phyloP scores from a whole-genome alignment of 495 filamentous ascomycete species.

The Paragyromitra xinjiangensis region DNA sequence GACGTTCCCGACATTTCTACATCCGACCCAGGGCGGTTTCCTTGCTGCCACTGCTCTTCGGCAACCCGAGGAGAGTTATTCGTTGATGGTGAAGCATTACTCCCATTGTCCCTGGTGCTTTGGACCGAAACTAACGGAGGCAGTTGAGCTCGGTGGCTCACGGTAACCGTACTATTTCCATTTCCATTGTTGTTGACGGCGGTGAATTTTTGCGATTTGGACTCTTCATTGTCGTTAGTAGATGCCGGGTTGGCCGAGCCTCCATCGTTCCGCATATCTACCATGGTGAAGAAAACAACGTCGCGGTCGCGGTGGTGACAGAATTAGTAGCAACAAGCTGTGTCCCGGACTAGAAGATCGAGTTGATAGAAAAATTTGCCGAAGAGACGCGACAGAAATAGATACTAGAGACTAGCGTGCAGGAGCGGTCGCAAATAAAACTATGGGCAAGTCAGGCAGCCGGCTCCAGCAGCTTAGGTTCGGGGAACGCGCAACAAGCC shows the following conservation, averaged over 20 bases:
- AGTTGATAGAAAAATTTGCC: slow-evolving; percentile 1
- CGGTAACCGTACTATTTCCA: slow-evolving; percentile 4
- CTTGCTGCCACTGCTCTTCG: slow-evolving; percentile 49
- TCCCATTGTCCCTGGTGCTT: slow-evolving; percentile 23
- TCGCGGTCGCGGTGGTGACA: slow-evolving; percentile 37
- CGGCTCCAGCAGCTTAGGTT: slow-evolving; percentile 37
- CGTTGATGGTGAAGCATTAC: slow-evolving; percentile 46
- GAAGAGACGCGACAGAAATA: slow-evolving; percentile 42
- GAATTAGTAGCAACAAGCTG: slow-evolving; percentile 22
- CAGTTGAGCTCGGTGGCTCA: slow-evolving; percentile 46
- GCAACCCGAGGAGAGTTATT: slow-evolving; percentile 34
- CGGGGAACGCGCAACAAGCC: slow-evolving; percentile 33
- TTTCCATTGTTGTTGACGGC: slow-evolving; percentile 50
- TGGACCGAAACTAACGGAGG: slow-evolving; percentile 35
- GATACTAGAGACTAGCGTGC: slow-evolving; percentile 42
- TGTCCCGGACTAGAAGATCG: slow-evolving; percentile 2
- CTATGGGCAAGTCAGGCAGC: slow-evolving; percentile 35
- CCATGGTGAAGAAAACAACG: slow-evolving; percentile 45
- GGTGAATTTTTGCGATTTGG: slow-evolving; percentile 50
- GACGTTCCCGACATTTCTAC: slow-evolving; percentile 47
- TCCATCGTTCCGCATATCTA: slow-evolving; percentile 50
- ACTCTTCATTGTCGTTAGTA: slow-evolving; percentile 42
- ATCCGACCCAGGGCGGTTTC: slow-evolving; percentile 37
- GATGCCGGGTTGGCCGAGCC: slow-evolving; percentile 35
- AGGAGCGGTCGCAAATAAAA: slow-evolving; percentile 39